Conservation (phyloP, 257 asterid genomes). For the Eustoma russellianum region DNA sequence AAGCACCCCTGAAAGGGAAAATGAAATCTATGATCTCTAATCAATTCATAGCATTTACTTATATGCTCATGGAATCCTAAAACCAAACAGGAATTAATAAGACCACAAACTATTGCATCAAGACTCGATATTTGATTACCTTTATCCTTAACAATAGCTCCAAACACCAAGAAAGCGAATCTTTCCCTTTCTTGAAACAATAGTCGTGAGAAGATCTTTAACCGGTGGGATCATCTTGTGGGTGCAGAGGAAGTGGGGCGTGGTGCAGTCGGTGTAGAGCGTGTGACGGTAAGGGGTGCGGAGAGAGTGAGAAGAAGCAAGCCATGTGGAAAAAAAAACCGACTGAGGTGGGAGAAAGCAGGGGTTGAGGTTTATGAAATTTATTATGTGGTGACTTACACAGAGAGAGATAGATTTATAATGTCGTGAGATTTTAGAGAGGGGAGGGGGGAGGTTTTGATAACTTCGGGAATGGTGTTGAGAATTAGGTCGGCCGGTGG, state of each 20-base stretch:
- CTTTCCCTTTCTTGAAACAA: slow-evolving; percentile 75
- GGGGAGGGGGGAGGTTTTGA: slow-evolving; percentile 52
- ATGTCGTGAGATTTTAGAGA: slow-evolving; percentile 49
- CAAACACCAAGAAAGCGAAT: slow-evolving; percentile 58
- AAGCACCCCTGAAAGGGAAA: slow-evolving; percentile 57
- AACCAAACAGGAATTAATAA: slow-evolving; percentile 48
- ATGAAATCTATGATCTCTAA: slow-evolving; percentile 28
- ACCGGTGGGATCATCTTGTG: slow-evolving; percentile 50
- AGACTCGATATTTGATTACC: slow-evolving; percentile 50
- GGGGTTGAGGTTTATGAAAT: slow-evolving; percentile 63
- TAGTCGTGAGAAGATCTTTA: slow-evolving; percentile 31
- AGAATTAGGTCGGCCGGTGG: slow-evolving; percentile 34
- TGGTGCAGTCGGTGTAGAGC: slow-evolving; percentile 61
- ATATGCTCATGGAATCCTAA: slow-evolving; percentile 56
- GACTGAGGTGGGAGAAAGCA: slow-evolving; percentile 48
- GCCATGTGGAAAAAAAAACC: slow-evolving; percentile 64
- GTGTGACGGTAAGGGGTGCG: slow-evolving; percentile 62
- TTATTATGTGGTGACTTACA: slow-evolving; percentile 41
- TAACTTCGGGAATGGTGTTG: slow-evolving; percentile 58
- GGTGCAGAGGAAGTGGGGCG: slow-evolving; percentile 71
- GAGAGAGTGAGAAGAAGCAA: slow-evolving; percentile 47
- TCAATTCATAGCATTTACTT: slow-evolving; percentile 53
- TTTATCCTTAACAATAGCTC: slow-evolving; percentile 41
- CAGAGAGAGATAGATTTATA: slow-evolving; percentile 80
- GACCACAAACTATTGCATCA: slow-evolving; percentile 35